Conservation (phyloP, 768 basidiomycete species). For the Lactifluus volemus region DNA sequence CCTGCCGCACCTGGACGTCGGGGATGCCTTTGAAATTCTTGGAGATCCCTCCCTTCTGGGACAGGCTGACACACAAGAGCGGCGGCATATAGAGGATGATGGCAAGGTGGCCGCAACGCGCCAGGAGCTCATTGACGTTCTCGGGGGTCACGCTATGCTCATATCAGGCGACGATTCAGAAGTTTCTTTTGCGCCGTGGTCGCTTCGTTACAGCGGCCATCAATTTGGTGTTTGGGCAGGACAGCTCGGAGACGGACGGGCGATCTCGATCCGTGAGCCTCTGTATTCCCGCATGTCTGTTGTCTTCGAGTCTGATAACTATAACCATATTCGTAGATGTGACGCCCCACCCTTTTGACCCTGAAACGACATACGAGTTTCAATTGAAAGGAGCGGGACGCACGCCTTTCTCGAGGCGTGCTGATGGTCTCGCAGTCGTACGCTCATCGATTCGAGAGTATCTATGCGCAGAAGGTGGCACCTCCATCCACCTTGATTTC, state of each 20-base stretch:
- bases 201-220: constrained; percentile 84
- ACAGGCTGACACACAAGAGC: constrained; percentile 22
- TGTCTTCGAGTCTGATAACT: not conserved
- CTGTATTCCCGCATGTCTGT: not conserved
- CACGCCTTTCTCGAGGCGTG: constrained; percentile 86
- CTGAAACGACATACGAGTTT: constrained; percentile 60
- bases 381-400: constrained; percentile 94
- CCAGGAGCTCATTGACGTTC: constrained; percentile 69
- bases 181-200: constrained; percentile 54
- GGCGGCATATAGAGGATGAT: constrained; percentile 21
- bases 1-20: constrained; percentile 78
- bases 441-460: constrained; percentile 93
- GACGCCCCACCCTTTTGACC: constrained; percentile 60
- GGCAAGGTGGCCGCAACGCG: constrained; percentile 38
- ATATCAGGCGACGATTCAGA: constrained; percentile 36
- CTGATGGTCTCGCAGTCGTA: constrained; percentile 93
- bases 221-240: constrained; percentile 89
- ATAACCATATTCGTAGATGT: constrained; percentile 42
- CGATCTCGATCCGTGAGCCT: constrained; percentile 68
- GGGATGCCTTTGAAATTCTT: constrained; percentile 65
- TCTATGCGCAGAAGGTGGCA: constrained; percentile 79
- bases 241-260: constrained; percentile 92
- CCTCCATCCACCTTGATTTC: not conserved
- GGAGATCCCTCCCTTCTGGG: constrained; percentile 48
- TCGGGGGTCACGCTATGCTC: constrained; percentile 69